Base-by-base conservation (phyloP, 768 basidiomycete genomes). In the Russula sp. region DNA sequence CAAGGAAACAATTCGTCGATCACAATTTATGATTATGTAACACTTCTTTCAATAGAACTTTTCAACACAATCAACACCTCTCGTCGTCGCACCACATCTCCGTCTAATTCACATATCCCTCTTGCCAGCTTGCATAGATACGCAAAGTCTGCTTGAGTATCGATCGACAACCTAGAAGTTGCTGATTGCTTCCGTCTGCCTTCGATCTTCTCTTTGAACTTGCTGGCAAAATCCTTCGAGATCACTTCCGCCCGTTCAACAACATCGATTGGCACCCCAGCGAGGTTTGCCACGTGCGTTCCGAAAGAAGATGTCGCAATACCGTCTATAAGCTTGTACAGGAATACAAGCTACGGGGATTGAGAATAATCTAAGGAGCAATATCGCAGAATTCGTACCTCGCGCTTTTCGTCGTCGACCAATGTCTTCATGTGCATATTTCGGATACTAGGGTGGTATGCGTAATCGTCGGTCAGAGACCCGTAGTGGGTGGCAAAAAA, bases 401-500 rank as follows among this genome's bases (percentile, higher is more conserved):
- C 91, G 59, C 89, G 84, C 72, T 91, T 92, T 67, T 92, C 90
- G 57, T 98, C 94, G 69, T 98, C 92, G 8, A 98, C 89, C 54
- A 91, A 80, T 0, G 96, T 98, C 22, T 89, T 82, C 97, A 99
- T 98, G 75, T 97, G 87, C 89, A 96, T 96, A 61, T 88, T 91
- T 61, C 92, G 81, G 69, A 98, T 90, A 71, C 95, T 97, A 1
- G 92, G 90, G 72, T 95, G 92, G 70, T 93, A 92, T 2, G 83
- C 82, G 73, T 90, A 98, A 73, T 98, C 96, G 69, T 97, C 92
- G 9, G 96, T 97, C 49, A 98, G 80, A 1, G 94, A 91, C 3
- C 94, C 94, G 69, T 98, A 99, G 75, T 99, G 97, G 0, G 97
- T 99, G 40, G 97, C 96, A 71, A 99, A 99, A 79, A 98, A 97